Conservation (phyloP, 176 grass and related monocot species). For the Urochloa ruziziensis region DNA sequence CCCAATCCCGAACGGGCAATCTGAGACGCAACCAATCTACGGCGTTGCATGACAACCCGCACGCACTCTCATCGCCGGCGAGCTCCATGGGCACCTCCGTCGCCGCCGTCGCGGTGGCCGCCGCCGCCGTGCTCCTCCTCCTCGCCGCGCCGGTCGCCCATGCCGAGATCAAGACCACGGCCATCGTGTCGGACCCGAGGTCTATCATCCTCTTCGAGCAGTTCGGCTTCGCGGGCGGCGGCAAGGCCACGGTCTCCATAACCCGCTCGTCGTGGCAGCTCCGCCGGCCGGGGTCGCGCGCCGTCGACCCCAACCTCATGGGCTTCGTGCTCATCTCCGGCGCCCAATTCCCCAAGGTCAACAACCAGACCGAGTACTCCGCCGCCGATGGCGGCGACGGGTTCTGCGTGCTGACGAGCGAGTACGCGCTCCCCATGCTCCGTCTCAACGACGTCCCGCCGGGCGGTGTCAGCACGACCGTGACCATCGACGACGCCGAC, state of each 20-base stretch:
- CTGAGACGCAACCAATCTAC: slow-evolving; percentile 15
- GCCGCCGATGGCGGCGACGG: slow-evolving; percentile 6
- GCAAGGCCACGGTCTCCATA: slow-evolving; percentile 48
- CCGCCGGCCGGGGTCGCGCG: slow-evolving; percentile 3
- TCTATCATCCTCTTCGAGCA: slow-evolving; percentile 67
- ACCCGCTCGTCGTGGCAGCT: slow-evolving; percentile 33
- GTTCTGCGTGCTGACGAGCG: slow-evolving; percentile 62
- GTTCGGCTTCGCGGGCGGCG: slow-evolving; percentile 57
- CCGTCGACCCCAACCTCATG: slow-evolving; percentile 43
- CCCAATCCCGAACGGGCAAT: neutral
- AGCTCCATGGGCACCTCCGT: slow-evolving; percentile 37
- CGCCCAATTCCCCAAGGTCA: slow-evolving; percentile 29
- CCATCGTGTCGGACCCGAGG: slow-evolving; percentile 43
- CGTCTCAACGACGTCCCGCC: slow-evolving; percentile 41
- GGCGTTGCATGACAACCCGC: slow-evolving; percentile 16
- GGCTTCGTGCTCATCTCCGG: slow-evolving; percentile 64
- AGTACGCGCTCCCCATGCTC: slow-evolving; percentile 44
- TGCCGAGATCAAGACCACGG: slow-evolving; percentile 50
- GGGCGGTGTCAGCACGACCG: slow-evolving; percentile 18
- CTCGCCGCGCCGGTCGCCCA: neutral
- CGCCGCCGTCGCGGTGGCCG: neutral
- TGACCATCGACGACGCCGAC: slow-evolving; percentile 32
- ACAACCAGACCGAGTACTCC: slow-evolving; percentile 45
- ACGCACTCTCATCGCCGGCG: neutral
- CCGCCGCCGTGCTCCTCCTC: neutral